phyloP scores from a whole-genome alignment of 768 basidiomycete species.

The Leccinum subgranulosum region DNA sequence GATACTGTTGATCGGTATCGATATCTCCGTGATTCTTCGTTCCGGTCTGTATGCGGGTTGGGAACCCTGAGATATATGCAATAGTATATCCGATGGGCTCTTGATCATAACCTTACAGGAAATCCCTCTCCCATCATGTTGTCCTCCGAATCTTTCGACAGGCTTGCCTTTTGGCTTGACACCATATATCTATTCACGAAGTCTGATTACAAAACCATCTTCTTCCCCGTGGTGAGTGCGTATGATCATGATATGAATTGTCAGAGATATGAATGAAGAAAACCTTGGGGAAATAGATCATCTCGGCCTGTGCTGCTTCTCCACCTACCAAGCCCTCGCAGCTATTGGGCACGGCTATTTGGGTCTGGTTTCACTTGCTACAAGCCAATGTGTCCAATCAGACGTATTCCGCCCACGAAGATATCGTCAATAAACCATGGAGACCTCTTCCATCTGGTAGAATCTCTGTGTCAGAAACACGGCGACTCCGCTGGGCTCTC shows the following conservation, averaged over 20 bases:
- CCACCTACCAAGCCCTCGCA: background rate
- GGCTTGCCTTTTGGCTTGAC: slow-evolving; percentile 15
- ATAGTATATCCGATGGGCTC: background rate
- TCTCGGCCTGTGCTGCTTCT: slow-evolving; percentile 6
- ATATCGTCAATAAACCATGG: slow-evolving; percentile 34
- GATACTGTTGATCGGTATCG: too few species aligned
- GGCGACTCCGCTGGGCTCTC: slow-evolving; percentile 32
- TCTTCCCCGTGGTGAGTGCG: slow-evolving; percentile 33
- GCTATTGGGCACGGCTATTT: slow-evolving; percentile 11
- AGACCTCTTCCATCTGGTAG: slow-evolving; percentile 37
- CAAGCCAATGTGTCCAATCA: slow-evolving; percentile 36
- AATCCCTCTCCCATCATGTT: background rate
- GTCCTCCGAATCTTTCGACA: background rate
- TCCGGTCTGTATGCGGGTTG: background rate
- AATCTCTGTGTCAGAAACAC: slow-evolving; percentile 21
- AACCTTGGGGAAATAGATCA: slow-evolving; percentile 3
- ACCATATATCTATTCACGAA: slow-evolving; percentile 35
- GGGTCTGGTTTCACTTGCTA: slow-evolving; percentile 34
- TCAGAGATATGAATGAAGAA: background rate
- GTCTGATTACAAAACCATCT: slow-evolving; percentile 34
- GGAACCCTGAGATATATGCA: background rate
- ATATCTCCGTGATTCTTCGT: background rate
- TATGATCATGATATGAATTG: background rate
- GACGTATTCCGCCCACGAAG: slow-evolving; percentile 24
- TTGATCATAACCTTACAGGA: background rate